Conservation (phyloP, 495 filamentous ascomycete genomes). For the Trichoderma parareesei region DNA sequence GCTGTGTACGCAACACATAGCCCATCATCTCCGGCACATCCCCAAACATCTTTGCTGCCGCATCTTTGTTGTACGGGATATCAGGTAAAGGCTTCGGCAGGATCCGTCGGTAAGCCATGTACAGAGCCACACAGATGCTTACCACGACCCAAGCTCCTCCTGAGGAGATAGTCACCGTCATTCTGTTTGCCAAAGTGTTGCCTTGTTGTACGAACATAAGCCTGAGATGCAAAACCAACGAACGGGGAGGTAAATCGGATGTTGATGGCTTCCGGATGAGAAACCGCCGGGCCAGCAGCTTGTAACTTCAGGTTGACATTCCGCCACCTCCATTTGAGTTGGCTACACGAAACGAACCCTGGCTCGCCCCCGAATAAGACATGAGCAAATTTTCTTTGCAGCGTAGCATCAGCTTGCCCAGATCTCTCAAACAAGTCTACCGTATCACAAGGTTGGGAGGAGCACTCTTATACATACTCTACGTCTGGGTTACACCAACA, state of each 20-base stretch:
- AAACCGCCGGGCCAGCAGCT: background rate
- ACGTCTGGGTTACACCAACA: background rate
- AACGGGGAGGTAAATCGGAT: background rate
- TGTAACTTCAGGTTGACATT: background rate
- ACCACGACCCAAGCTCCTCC: background rate
- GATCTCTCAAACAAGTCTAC: no score
- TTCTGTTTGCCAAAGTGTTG: background rate
- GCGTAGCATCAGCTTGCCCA: no score
- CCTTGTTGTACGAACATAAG: background rate
- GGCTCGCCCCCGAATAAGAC: background rate
- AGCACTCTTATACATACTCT: background rate
- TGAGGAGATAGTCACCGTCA: background rate
- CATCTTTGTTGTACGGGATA: slow-evolving; percentile 25
- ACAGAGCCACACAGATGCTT: background rate
- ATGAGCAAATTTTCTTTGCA: background rate
- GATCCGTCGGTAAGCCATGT: slow-evolving; percentile 1
- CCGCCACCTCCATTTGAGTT: background rate
- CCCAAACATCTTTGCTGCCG: slow-evolving; percentile 16
- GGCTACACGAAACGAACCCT: background rate
- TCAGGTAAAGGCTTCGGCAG: slow-evolving; percentile 25
- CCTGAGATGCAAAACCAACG: background rate
- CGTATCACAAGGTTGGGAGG: background rate
- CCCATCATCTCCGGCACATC: slow-evolving; percentile 22
- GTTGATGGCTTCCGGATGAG: background rate
- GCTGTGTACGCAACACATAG: slow-evolving; percentile 13